Base-by-base conservation (phyloP, 371 early-diverging fungal species). In the Mortierella polycephala region DNA sequence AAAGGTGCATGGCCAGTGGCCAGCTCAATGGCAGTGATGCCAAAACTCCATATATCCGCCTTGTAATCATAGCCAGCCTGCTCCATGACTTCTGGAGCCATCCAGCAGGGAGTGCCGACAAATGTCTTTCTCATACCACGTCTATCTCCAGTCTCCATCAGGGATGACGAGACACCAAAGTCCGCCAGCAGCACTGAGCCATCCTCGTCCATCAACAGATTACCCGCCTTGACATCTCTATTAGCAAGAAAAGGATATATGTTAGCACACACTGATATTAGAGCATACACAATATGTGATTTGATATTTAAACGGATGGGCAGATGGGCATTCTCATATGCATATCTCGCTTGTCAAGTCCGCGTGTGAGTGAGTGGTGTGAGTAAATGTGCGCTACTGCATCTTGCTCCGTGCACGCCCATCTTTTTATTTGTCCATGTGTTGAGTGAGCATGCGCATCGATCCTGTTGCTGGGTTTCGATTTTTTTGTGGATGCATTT, bases 21-120 rank as follows among this genome's bases (percentile, higher is more conserved):
- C 41, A 97, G 83, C 76, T 97, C 97, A 49, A 96, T 82, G 0
- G 94, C 90, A 8, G 96, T 96, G 47, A 97, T 96, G 59, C 97
- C 97, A 83, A 96, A 94, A 62, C 92, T 92, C 95, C 96, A 97
- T 59, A 95, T 95, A 79, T 97, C 97, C 0, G 96, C 97, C 80
- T 94, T 94, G 73, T 88, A 92, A 69, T 94, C 93, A 81, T 97
- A 96, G 7, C 91, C 93, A 9, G 89, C 87, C 73, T 73, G 88
- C 54, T 84, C 84, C 86, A 87, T 86, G 23, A 85, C 84, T 63
- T 88, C 94, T 10, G 94, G 94, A 10, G 96, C 96, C 94, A 97
- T 97, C 95, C 94, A 95, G 69, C 95, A 95, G 16, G 95, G 95
- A 64, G 95, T 95, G 16, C 95, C 96, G 13, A 95, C 96, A 90